Conservation (phyloP, 2,329 filamentous ascomycete species). For the Colletotrichum ledebouriae region DNA sequence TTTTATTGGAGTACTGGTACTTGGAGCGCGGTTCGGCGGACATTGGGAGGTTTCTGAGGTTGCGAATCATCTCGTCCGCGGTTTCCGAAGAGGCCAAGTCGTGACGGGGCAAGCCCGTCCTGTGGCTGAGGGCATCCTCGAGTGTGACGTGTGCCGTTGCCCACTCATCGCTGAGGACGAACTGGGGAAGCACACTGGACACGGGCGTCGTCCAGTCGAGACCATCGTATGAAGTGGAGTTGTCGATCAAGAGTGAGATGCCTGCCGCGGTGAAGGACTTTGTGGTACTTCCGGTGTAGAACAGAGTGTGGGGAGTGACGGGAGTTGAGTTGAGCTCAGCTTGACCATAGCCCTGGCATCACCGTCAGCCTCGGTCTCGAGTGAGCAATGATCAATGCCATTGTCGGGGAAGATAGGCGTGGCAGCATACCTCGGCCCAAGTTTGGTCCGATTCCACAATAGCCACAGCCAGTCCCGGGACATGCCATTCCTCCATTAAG, state of each 20-base stretch:
- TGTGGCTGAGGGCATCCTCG: constrained; percentile 67
- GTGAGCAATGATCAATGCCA: no score
- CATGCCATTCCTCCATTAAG: constrained; percentile 53
- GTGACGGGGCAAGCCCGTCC: constrained; percentile 63
- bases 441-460: constrained; percentile 55
- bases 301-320: constrained; percentile 63
- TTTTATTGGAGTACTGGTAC: constrained; percentile 65
- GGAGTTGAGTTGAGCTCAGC: constrained; percentile 51
- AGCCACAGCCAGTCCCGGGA: constrained; percentile 58
- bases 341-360: constrained; percentile 54
- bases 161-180: constrained; percentile 61
- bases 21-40: constrained; percentile 58
- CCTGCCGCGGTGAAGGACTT: constrained; percentile 67
- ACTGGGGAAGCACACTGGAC: constrained; percentile 63
- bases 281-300: constrained; percentile 67
- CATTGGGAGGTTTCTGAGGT: constrained; percentile 60
- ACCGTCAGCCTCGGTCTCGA: no score
- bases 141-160: constrained; percentile 64
- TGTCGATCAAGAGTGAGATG: constrained; percentile 63
- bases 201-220: constrained; percentile 63
- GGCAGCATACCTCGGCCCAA: constrained; percentile 49
- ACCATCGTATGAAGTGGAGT: constrained; percentile 50
- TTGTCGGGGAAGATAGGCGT: no score
- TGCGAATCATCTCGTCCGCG: constrained; percentile 55
- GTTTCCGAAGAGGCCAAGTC: constrained; percentile 50